Conservation (phyloP, 208 protist genomes). For the Trypanosoma mega region DNA sequence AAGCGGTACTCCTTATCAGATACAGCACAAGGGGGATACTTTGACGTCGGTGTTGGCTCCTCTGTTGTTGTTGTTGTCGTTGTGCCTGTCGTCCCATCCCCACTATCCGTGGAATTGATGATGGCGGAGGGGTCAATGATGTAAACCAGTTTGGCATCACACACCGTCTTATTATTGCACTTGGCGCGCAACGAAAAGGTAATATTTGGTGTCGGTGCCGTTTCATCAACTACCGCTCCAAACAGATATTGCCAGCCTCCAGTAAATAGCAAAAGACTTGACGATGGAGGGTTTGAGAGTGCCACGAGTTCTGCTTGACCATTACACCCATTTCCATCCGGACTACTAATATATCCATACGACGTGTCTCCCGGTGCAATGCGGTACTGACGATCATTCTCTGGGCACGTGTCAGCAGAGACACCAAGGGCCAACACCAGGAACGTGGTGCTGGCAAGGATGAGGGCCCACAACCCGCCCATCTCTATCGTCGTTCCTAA, state of each 20-base stretch:
- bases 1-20: conserved; percentile 10
- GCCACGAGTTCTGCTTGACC: conserved; percentile 10
- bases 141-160: conserved; percentile 35
- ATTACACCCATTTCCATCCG: background rate
- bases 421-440: background rate
- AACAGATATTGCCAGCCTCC: conserved; percentile 45
- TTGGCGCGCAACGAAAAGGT: conserved; percentile 43
- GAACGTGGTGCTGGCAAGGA: background rate
- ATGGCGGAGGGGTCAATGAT: conserved; percentile 12
- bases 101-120: background rate
- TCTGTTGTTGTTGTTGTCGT: conserved; percentile 20
- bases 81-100: conserved; percentile 2
- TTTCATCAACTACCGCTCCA: conserved; percentile 15
- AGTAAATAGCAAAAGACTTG: conserved; percentile 31
- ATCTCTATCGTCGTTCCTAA: background rate
- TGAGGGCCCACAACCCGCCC: background rate
- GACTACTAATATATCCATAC: conserved; percentile 8
- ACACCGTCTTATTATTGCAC: conserved; percentile 35
- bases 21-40: conserved; percentile 29
- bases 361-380: conserved; percentile 7
- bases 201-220: conserved; percentile 8
- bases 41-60: conserved; percentile 11
- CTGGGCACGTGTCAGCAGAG: conserved; percentile 9
- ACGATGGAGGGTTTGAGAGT: conserved; percentile 1
- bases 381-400: conserved; percentile 7